Base-by-base conservation (phyloP, 768 basidiomycete species). In the Chalciporus chontae region DNA sequence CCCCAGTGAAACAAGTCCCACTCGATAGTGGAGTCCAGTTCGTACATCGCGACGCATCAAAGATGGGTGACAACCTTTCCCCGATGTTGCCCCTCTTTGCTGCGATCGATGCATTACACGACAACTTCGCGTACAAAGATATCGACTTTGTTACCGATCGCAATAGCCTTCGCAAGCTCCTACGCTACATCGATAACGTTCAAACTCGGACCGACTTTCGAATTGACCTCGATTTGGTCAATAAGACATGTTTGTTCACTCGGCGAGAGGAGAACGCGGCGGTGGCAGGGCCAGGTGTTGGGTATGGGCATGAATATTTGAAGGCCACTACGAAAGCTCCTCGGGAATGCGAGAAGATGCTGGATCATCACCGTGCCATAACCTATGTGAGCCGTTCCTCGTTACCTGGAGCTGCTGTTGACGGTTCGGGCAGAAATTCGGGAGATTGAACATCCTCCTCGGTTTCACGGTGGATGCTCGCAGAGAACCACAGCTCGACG, bases 221-320 rank as follows among this genome's bases (percentile, higher is more conserved):
- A 17, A 85, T 91, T 53, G 86, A 91, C 48, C 52, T 81, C 4
- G 80, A 90, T 60, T 69, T 87, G 15, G 76, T 73, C 0, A 85
- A 86, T 1, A 57, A 58, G 15, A 88, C 87, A 0, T 68, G 86
- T 14, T 57, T 90, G 23, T 68, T 89, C 57, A 81, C 78, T 47
- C 70, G 87, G 1, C 71, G 45, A 18, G 85, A 84, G 78, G 77
- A 76, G 26, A 56, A 11, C 9, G 4, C 47, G 0, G 17, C 37
- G 8, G 19, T 54, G 14, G 47, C 44, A 0, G 56, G 47, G 7
- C 54, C 75, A 13, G 64, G 60, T 13, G 73, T 71, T 17, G 69
- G 66, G 0, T 90, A 71, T 62, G 85, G 85, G 0, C 69, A 77
- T 42, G 81, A 77, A 50, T 91, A 86, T 56, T 80, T 87, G 57